Conservation (phyloP, 495 filamentous ascomycete species). For the Penicillium canariense region DNA sequence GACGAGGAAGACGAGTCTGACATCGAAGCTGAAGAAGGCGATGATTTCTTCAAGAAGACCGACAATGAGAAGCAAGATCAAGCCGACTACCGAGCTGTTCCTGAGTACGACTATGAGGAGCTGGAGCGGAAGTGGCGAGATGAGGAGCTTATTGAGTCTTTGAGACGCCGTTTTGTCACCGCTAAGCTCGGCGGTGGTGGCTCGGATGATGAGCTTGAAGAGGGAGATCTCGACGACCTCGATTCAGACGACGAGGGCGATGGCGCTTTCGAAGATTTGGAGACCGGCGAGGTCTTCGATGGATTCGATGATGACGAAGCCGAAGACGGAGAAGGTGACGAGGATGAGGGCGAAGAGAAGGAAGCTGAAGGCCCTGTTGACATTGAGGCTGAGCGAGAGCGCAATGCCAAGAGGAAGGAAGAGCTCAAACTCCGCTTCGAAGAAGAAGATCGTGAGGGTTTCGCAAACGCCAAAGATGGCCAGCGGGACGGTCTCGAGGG, state of each 20-base stretch:
- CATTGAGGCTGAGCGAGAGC: constrained; percentile 81
- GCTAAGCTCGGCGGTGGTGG: constrained; percentile 52
- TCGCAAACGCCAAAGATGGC: constrained; percentile 78
- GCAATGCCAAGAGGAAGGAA: constrained; percentile 88
- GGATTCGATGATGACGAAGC: constrained; percentile 41
- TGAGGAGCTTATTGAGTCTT: constrained; percentile 68
- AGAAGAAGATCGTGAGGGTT: constrained; percentile 93
- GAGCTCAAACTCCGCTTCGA: constrained; percentile 93
- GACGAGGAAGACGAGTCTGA: constrained; percentile 34
- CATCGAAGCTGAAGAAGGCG: constrained; percentile 62
- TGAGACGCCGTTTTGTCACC: constrained; percentile 72
- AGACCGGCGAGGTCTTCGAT: constrained; percentile 64
- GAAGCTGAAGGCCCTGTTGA: constrained; percentile 39
- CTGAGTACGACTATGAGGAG: constrained; percentile 73
- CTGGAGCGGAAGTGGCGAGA: constrained; percentile 84
- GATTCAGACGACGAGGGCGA: constrained; percentile 73
- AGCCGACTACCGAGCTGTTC: constrained; percentile 72
- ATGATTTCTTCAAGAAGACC: constrained; percentile 80
- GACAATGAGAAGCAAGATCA: constrained; percentile 60
- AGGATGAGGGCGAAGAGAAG: constrained; percentile 24
- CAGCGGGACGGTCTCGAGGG: constrained; percentile 59
- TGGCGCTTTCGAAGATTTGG: constrained; percentile 86
- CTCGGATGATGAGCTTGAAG: constrained; percentile 49
- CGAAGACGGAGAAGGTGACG: constrained; percentile 28
- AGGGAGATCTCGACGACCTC: constrained; percentile 44